Conservation (phyloP, 202 grass and related monocot species). For the Musa balbisiana region DNA sequence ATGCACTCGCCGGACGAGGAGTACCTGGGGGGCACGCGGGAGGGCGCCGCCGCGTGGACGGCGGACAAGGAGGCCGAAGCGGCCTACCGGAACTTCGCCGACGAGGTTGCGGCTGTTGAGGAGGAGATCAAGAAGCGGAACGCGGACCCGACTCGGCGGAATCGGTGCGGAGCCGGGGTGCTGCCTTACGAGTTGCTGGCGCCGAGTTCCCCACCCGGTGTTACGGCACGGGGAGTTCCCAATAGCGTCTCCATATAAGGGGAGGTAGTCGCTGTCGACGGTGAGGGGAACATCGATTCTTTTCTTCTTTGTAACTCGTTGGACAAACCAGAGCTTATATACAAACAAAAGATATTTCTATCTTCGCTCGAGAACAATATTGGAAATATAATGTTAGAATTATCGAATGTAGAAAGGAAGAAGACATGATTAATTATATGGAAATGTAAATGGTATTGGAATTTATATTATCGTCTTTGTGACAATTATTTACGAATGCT, state of each 20-base stretch:
- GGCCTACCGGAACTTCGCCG: slow-evolving; percentile 50
- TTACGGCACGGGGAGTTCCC: slow-evolving; percentile 86
- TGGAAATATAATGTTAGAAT: too few species aligned
- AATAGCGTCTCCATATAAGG: slow-evolving; percentile 87
- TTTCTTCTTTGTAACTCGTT: too few species aligned
- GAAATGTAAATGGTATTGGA: too few species aligned
- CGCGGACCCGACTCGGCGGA: slow-evolving; percentile 43
- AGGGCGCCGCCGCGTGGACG: slow-evolving; percentile 57
- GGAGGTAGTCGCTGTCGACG: too few species aligned
- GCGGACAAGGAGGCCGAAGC: slow-evolving; percentile 49
- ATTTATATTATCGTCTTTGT: too few species aligned
- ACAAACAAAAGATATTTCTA: too few species aligned
- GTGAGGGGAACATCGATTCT: too few species aligned
- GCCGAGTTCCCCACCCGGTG: slow-evolving; percentile 72
- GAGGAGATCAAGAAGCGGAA: slow-evolving; percentile 63
- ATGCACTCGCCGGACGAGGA: slow-evolving; percentile 99
- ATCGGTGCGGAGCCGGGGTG: slow-evolving; percentile 82
- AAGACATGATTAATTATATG: too few species aligned
- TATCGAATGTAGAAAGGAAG: too few species aligned
- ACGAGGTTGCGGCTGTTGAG: slow-evolving; percentile 54
- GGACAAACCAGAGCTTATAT: too few species aligned
- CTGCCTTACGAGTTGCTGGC: slow-evolving; percentile 88
- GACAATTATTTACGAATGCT: too few species aligned
- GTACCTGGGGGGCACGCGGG: slow-evolving; percentile 67
- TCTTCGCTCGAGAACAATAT: too few species aligned